Conservation (phyloP, 208 protist species). For the Crithidia thermophila region DNA sequence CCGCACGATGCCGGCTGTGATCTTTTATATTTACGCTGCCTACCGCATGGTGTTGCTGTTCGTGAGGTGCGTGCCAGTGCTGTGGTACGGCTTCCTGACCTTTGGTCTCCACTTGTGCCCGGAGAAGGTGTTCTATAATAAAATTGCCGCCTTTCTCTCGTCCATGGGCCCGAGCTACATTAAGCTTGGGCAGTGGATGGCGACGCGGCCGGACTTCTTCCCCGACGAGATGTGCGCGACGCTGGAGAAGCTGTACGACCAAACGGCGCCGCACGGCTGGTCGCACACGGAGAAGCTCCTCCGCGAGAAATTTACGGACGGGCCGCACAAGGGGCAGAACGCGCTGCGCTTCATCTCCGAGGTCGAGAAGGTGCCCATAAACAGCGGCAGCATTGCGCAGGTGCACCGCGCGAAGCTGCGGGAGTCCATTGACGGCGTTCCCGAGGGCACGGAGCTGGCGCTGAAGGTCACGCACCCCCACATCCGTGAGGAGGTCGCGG, state of each 20-base stretch:
- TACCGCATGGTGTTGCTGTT: constrained; percentile 49
- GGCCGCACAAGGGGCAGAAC: constrained; percentile 30
- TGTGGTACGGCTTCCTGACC: constrained; percentile 61
- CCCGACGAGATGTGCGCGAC: constrained; percentile 67
- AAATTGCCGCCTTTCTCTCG: constrained; percentile 54
- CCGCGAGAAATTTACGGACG: constrained; percentile 26
- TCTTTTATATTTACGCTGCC: constrained; percentile 40
- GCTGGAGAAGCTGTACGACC: constrained; percentile 75
- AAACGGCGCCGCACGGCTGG: constrained; percentile 72
- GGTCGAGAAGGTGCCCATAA: constrained; percentile 84
- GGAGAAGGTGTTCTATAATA: constrained; percentile 54
- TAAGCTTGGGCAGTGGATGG: constrained; percentile 95
- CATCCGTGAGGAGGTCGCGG: constrained; percentile 66
- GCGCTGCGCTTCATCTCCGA: constrained; percentile 68
- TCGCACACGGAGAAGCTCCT: constrained; percentile 79
- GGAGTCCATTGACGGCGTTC: constrained; percentile 72
- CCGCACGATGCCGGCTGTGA: constrained; percentile 29
- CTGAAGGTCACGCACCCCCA: constrained; percentile 93
- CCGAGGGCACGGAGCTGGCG: constrained; percentile 81
- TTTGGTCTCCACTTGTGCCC: constrained; percentile 60
- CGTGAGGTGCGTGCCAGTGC: constrained; percentile 38
- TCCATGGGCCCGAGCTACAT: constrained; percentile 92
- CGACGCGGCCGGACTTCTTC: constrained; percentile 92
- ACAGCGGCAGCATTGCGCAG: constrained; percentile 94
- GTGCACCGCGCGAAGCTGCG: constrained; percentile 84